Evolutionary conservation across 331 rosid genomes (phyloP).

Genomic region (Dryas integrifolia): DNA sequence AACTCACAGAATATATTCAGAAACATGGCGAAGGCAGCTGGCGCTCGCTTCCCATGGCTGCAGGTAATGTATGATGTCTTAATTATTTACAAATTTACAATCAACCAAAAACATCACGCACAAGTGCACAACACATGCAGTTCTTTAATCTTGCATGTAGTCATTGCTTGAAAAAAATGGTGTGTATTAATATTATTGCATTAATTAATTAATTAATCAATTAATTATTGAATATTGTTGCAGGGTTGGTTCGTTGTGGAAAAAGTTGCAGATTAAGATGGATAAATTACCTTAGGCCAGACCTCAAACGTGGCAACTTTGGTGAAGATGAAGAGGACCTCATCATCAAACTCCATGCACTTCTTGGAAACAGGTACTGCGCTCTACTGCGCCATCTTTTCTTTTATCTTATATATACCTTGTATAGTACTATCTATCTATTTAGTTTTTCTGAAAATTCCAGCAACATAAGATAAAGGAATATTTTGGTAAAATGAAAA

Average conservation of each 20-base stretch:
- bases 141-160: too few relatives aligned
- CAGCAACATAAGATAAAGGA: neutral
- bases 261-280: slow-evolving; percentile 76
- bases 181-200: neutral
- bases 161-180: too few relatives aligned
- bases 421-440: too few relatives aligned
- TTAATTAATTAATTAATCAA: neutral
- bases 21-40: slow-evolving; percentile 62
- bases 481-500: neutral
- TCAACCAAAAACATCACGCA: too few relatives aligned
- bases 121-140: too few relatives aligned
- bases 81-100: too few relatives aligned
- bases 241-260: slow-evolving; percentile 66
- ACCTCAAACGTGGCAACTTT: slow-evolving; percentile 60
- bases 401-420: neutral
- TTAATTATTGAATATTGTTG: neutral
- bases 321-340: slow-evolving; percentile 74
- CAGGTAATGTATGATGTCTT: slow-evolving; percentile 34
- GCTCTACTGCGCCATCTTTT: neutral
- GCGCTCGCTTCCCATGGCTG: slow-evolving; percentile 63
- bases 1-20: slow-evolving; percentile 48
- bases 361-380: slow-evolving; percentile 43
- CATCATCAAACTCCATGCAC: slow-evolving; percentile 72
- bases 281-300: slow-evolving; percentile 64
- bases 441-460: neutral